Evolutionary conservation across 2,329 filamentous ascomycete species (phyloP), one percentile per base, ranked within the genome.

Genomic region (Colletotrichum cereale): DNA sequence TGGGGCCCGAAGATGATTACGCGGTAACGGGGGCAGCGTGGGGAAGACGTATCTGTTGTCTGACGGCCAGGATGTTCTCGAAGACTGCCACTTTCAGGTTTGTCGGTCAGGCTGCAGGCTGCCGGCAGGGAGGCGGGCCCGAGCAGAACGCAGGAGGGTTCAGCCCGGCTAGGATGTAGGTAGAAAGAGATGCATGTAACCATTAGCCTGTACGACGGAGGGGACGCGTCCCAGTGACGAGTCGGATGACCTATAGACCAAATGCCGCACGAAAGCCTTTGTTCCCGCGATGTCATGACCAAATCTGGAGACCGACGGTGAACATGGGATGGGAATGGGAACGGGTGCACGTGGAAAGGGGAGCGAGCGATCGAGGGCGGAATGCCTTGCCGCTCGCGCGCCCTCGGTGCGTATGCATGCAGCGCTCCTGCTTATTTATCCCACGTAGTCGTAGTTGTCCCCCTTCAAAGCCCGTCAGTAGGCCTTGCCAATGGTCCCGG

Each of bases 21-120:
- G 29, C 42, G 31, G 26, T 18, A 18, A n/a, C 18, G 24, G 50
- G 38, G 29, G n/a, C n/a, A 31, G 14, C 64, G 56, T 44, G 50
- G 24, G 34, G 16, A 60, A 50, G 53, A 53, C 47, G 14, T 47
- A 26, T 47, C 36, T 42, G 29, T 53, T 53, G 48, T 31, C n/a
- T 26, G 36, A 60, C 58, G 58, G 47, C 38, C n/a, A 16, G 60
- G 53, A 60, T 69, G 44, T 60, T 64, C 69, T 72, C 52, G 68
- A 71, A 67, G 50, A 24, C n/a, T 61, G 3, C 69, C 53, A 24
- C 24, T n/a, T 64, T 69, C 29, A 29, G 58, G 34, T 10, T 10
- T 8, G 29, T 68, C 53, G 58, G 65, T 72, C 58, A 63, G 66
- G 36, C 36, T 44, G 31, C 53, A 29, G 56, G 50, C 21, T 11